Percentiles rank a stretch among this genome's conserved stretches.
phyloP scores from a whole-genome alignment of 495 filamentous ascomycete species.

The Cenococcum geophilum region DNA sequence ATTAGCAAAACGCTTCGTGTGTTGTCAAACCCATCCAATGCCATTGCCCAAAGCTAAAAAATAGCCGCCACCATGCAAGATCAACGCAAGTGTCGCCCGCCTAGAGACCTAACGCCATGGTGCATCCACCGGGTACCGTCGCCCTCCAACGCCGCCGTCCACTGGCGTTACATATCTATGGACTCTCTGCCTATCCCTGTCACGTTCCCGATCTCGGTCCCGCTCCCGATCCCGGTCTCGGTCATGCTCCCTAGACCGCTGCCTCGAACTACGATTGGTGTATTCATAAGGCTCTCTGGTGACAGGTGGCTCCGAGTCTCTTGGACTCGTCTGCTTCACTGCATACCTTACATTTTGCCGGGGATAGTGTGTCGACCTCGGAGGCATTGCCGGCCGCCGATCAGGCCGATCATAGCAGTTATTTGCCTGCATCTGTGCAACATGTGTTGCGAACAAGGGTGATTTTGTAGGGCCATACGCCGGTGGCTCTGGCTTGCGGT shows the following conservation, averaged over 20 bases:
- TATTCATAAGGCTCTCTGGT: slow-evolving; percentile 2
- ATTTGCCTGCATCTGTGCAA: slow-evolving; percentile 31
- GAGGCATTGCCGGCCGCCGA: slow-evolving; percentile 12
- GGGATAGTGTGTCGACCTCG: slow-evolving; percentile 5
- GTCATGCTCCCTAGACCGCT: slow-evolving; percentile 7
- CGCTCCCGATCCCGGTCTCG: slow-evolving; percentile 12
- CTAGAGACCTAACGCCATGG: slow-evolving; percentile 17
- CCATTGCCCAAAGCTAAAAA: neutral
- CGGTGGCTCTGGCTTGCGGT: slow-evolving; percentile 12
- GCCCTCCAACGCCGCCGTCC: slow-evolving; percentile 25
- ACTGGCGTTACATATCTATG: slow-evolving; percentile 28
- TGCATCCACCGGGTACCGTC: slow-evolving; percentile 21
- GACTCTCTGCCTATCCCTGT: slow-evolving; percentile 3
- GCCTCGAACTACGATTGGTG: neutral
- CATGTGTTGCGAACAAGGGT: slow-evolving; percentile 38
- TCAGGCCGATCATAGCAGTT: slow-evolving; percentile 23
- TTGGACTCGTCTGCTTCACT: slow-evolving; percentile 10
- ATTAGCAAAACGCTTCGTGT: too few relatives aligned
- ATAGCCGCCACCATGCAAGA: neutral
- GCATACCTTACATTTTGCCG: slow-evolving; percentile 15
- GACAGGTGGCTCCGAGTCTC: slow-evolving; percentile 6
- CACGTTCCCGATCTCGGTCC: neutral
- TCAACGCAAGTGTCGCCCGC: neutral
- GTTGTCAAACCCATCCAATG: too few relatives aligned
- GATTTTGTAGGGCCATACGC: slow-evolving; percentile 33